Conservation (phyloP, 352 stramenopile genomes). For the Phytopythium chamaehyphon region DNA sequence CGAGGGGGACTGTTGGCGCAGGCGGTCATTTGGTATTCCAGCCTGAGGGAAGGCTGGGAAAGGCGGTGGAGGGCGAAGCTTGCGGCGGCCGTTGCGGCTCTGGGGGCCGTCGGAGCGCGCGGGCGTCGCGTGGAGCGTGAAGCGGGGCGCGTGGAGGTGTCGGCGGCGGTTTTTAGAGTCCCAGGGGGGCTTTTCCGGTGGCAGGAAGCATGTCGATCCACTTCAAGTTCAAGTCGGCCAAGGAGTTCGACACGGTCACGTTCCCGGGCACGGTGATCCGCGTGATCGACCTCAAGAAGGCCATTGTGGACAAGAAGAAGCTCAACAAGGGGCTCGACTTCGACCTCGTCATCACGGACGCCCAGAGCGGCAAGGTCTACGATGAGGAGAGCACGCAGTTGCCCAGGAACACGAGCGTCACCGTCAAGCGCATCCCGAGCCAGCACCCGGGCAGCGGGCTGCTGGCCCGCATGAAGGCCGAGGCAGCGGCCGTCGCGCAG, state of each 20-base stretch:
- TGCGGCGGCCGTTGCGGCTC: no score
- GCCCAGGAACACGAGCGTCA: slow-evolving; percentile 89
- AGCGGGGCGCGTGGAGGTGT: no score
- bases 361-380: slow-evolving; percentile 90
- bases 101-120: no score
- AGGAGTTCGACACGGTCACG: slow-evolving; percentile 87
- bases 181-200: no score
- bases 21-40: no score
- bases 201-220: slow-evolving; percentile 77
- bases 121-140: no score
- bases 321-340: slow-evolving; percentile 91
- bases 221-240: slow-evolving; percentile 90
- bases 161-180: no score
- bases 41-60: no score
- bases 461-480: slow-evolving; percentile 84
- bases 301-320: slow-evolving; percentile 93
- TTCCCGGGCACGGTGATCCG: slow-evolving; percentile 84
- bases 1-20: no score
- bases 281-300: slow-evolving; percentile 90
- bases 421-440: slow-evolving; percentile 89
- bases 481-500: slow-evolving; percentile 55
- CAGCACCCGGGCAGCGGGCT: slow-evolving; percentile 66
- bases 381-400: slow-evolving; percentile 89
- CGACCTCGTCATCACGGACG: slow-evolving; percentile 90
- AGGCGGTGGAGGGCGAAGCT: no score